These are phyloP conservation scores for Clathrus columnatus DNA, from an alignment of 768 basidiomycete species.

Conservation along the genomic window DNA sequence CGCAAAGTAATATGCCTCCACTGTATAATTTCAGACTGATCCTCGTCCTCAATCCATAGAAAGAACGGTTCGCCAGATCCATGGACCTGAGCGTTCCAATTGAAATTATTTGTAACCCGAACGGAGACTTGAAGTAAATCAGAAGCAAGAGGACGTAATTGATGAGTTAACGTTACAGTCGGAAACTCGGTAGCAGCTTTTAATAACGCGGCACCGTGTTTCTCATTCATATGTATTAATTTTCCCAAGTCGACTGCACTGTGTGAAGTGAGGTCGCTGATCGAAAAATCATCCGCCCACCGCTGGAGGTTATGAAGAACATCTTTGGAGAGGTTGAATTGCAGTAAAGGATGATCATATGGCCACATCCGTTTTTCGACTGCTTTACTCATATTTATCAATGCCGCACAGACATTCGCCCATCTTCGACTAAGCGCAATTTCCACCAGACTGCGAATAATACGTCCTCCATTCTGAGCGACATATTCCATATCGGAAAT, in stretches of 20 bases:
- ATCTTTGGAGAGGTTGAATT: constrained; percentile 70
- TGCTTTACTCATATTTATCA: constrained; percentile 89
- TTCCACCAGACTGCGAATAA: constrained; percentile 88
- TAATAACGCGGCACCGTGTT: constrained; percentile 71
- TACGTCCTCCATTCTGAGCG: constrained; percentile 91
- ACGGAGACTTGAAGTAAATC: constrained; percentile 76
- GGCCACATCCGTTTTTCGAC: constrained; percentile 92
- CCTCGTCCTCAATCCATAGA: constrained; percentile 89
- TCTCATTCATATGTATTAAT: constrained; percentile 78
- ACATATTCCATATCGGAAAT: constrained; percentile 93
- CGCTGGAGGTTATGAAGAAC: constrained; percentile 68
- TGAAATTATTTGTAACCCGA: constrained; percentile 56
- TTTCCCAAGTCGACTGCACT: constrained; percentile 64
- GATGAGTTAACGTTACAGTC: constrained; percentile 50
- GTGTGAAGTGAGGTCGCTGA: constrained; percentile 61
- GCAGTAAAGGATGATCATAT: constrained; percentile 82
- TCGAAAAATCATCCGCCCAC: constrained; percentile 74
- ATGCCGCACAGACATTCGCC: constrained; percentile 69
- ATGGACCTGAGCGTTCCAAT: constrained; percentile 72
- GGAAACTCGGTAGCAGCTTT: constrained; percentile 84
- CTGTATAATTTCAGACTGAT: constrained; percentile 76
- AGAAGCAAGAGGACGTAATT: constrained; percentile 71
- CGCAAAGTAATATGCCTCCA: constrained; percentile 65
- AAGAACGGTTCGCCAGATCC: constrained; percentile 81
- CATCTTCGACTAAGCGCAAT: constrained; percentile 90